These are phyloP conservation scores for Taphrina deformans DNA, from an alignment of 1,139 yeast genomes.

Conservation along the genomic window DNA sequence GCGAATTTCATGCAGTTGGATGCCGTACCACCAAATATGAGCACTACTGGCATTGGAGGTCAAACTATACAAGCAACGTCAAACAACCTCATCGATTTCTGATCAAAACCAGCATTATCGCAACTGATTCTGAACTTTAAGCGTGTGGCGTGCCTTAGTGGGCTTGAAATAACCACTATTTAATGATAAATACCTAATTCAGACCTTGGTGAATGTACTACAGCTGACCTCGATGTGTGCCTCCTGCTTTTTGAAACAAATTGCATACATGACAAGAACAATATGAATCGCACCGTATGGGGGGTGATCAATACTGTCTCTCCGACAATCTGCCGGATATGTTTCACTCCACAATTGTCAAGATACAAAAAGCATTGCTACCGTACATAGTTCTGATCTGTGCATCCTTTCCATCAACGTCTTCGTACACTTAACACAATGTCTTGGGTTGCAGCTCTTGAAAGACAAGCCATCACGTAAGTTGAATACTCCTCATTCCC, in stretches of 20 bases:
- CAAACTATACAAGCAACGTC: neutral
- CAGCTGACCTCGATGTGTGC: too few relatives aligned
- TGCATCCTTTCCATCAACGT: too few relatives aligned
- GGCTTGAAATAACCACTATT: neutral
- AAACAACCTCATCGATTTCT: conserved; percentile 22
- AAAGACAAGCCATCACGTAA: conserved; percentile 4
- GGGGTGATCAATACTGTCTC: neutral
- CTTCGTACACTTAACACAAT: neutral
- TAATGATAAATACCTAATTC: neutral
- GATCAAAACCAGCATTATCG: neutral
- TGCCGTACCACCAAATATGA: conserved; percentile 9
- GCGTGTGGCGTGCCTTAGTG: neutral
- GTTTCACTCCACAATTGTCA: neutral
- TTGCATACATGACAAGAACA: too few relatives aligned
- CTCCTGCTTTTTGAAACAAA: too few relatives aligned
- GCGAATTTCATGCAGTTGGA: conserved; percentile 26
- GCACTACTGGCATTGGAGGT: conserved; percentile 12
- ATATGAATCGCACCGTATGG: too few relatives aligned
- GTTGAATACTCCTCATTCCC: too few relatives aligned
- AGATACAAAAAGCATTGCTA: neutral
- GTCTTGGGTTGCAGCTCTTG: conserved; percentile 18
- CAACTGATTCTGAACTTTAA: neutral
- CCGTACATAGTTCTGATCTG: too few relatives aligned
- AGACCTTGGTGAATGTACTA: neutral
- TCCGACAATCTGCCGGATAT: neutral